Percentiles rank a stretch among this genome's conserved stretches.
phyloP scores from a whole-genome alignment of 768 basidiomycete species.

The Suillus fuscotomentosus region DNA sequence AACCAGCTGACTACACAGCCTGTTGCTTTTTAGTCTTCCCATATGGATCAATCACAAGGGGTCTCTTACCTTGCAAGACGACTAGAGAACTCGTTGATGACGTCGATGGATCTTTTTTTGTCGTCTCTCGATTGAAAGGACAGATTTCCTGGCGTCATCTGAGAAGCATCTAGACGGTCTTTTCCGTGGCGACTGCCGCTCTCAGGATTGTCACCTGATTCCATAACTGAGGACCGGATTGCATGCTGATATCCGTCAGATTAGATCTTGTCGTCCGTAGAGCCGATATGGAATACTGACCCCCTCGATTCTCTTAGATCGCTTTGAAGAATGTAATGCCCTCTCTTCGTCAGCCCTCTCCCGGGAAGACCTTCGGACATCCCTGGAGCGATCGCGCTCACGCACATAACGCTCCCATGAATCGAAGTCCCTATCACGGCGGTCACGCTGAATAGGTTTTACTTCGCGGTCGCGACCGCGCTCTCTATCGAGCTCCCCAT shows the following conservation, averaged over 20 bases:
- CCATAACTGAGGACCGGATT: neutral
- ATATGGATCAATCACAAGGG: constrained; percentile 10
- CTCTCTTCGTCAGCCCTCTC: constrained; percentile 26
- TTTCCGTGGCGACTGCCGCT: neutral
- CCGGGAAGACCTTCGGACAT: constrained; percentile 15
- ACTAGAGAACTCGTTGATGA: constrained; percentile 36
- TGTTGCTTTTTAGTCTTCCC: constrained; percentile 21
- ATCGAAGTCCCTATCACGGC: constrained; percentile 24
- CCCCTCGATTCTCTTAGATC: constrained; percentile 23
- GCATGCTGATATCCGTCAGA: constrained; percentile 12
- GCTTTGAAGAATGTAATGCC: constrained; percentile 26
- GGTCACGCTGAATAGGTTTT: constrained; percentile 17
- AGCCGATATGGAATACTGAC: constrained; percentile 17
- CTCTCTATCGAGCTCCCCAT: constrained; percentile 16
- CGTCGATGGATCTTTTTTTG: neutral
- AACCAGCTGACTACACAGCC: constrained; percentile 45
- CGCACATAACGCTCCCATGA: constrained; percentile 17
- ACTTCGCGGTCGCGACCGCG: constrained; percentile 24
- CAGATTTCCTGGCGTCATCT: neutral
- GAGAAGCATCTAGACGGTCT: neutral
- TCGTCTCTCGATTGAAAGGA: neutral
- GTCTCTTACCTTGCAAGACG: constrained; percentile 34
- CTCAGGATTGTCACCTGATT: neutral
- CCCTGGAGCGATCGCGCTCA: constrained; percentile 17
- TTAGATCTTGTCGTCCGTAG: neutral